Base-by-base conservation (phyloP, 176 grass and related monocot species). In the Saccharum officinarum region DNA sequence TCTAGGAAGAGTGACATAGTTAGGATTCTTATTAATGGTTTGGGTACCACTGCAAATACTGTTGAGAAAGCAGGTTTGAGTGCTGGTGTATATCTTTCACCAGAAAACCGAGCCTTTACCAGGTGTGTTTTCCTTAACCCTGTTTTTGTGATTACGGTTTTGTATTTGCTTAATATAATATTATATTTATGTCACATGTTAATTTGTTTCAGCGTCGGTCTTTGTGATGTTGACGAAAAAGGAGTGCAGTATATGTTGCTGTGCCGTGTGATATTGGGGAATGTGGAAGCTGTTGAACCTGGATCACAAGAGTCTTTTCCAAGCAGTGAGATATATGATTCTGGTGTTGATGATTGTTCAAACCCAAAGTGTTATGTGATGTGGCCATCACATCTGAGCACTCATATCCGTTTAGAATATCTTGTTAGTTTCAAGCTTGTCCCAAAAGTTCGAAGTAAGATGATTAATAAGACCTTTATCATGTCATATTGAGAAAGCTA, bases 211-310 rank as follows among this genome's bases (percentile, higher is more conserved):
- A 97, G 95, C 36, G 86, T 94, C 4, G 93, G 91, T 88, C 88
- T 87, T 86, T 94, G 92, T 84, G 95, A 94, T 94, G 88, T 92
- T 91, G 95, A 97, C 79, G 84, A 91, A 92, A 97, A 97, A 90
- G 92, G 90, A 38, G 78, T 94, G 80, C 92, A 97, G 69, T 94
- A 89, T 86, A 94, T 94, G 90, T 87, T 97, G 76, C 52, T 97
- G 67, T 97, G 95, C 86, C 86, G 82, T 26, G 23, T 89, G 50
- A 92, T 94, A 83, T 77, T 92, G 67, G 89, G 92, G 4, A 91
- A 89, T 22, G 87, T 91, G 89, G 89, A 94, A 84, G 76, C 81
- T 64, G 77, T 91, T 10, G 69, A n/a, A 14, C 92, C 86, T 87
- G 86, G 86, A 44, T 94, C 89, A 73, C 42, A 86, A 49, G 86